These are phyloP conservation scores for Toxicodendron radicans DNA, from an alignment of 345 rosid genomes.

Conservation along the genomic window DNA sequence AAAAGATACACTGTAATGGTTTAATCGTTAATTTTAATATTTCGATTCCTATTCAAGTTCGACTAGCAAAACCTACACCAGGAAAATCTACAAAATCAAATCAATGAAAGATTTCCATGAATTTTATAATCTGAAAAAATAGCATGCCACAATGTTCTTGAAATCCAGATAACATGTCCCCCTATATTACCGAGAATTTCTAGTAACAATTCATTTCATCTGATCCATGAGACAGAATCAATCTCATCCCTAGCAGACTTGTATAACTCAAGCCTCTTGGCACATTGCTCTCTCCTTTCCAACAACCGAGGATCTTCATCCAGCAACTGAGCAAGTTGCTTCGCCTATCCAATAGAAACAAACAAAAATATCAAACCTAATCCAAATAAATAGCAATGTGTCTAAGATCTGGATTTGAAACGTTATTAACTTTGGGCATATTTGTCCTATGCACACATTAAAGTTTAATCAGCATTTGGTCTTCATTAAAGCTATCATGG, in stretches of 20 bases:
- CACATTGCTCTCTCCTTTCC: slow-evolving; percentile 51
- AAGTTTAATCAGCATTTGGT: too few relatives aligned
- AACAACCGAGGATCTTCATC: slow-evolving; percentile 52
- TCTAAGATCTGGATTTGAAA: too few relatives aligned
- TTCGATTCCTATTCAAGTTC: background rate
- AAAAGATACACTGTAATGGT: too few relatives aligned
- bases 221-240: slow-evolving; percentile 41
- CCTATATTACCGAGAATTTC: slow-evolving; percentile 4
- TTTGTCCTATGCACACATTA: too few relatives aligned
- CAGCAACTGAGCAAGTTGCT: slow-evolving; percentile 45
- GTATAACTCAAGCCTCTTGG: slow-evolving; percentile 50
- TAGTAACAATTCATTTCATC: slow-evolving; percentile 13
- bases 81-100: slow-evolving; percentile 1
- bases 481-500: too few relatives aligned
- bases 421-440: too few relatives aligned
- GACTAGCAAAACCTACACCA: background rate
- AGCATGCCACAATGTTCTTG: background rate
- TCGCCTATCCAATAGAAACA: slow-evolving; percentile 27
- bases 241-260: slow-evolving; percentile 56
- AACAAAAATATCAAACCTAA: background rate
- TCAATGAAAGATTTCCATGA: background rate
- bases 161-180: background rate
- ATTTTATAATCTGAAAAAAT: background rate
- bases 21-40: too few relatives aligned
- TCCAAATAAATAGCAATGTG: background rate